These are phyloP conservation scores for Saposhnikovia divaricata DNA, from an alignment of 129 eudicot genomes.

Conservation along the genomic window DNA sequence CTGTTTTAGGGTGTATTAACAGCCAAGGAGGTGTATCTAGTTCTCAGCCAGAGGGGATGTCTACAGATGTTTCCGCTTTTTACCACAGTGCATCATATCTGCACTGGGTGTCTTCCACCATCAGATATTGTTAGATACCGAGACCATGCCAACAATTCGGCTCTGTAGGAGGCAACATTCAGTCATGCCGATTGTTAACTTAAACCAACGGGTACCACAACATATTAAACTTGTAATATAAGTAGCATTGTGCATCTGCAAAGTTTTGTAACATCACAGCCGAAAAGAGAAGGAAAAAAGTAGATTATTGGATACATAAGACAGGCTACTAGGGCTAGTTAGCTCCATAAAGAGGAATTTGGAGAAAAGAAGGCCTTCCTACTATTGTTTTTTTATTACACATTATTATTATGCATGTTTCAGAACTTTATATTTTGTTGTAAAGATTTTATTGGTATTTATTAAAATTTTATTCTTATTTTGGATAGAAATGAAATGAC, in stretches of 20 bases:
- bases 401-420: too few species aligned
- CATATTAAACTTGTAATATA: not conserved
- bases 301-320: not conserved
- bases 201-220: not conserved
- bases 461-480: too few species aligned
- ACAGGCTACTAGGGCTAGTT: not conserved
- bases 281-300: not conserved
- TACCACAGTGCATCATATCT: constrained; percentile 86
- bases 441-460: too few species aligned
- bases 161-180: constrained; percentile 30
- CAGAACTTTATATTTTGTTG: too few species aligned
- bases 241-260: constrained; percentile 1
- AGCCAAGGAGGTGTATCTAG: constrained; percentile 85
- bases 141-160: constrained; percentile 39
- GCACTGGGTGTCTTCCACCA: constrained; percentile 66
- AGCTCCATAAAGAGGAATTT: too few species aligned
- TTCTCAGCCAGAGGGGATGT: constrained; percentile 73
- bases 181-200: constrained; percentile 8
- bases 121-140: constrained; percentile 68
- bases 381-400: too few species aligned
- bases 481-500: too few species aligned
- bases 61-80: constrained; percentile 80
- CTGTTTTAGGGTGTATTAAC: constrained; percentile 80
- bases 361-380: too few species aligned
- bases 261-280: not conserved